Evolutionary conservation across 192 early-diverging fungal species (phyloP), one percentile per base, ranked within the genome.

Genomic region (Podila minutissima): DNA sequence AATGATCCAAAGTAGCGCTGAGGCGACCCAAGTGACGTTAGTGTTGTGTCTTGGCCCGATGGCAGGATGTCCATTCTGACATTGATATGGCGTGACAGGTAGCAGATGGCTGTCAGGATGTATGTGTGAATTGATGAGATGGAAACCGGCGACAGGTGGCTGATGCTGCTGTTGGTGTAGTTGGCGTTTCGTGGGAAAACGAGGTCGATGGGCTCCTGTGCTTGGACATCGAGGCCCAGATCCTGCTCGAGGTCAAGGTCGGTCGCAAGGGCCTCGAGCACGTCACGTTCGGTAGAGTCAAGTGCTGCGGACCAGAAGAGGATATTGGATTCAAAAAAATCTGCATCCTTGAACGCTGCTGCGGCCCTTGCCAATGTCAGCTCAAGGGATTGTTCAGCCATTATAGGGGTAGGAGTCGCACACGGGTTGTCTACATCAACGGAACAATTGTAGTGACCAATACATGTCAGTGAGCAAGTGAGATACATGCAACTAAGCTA

Each of bases 281-380:
- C 10, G 19, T 72, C 70, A 26, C 2, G n/a, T 32, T 33, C 31
- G n/a, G 32, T 22, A 5, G 58, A 46, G 9, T 78, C 69, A 20
- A 78, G 61, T 31, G 50, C 71, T 28, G 77, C 67, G 29, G 77
- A 64, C 77, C 77, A 81, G 37, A 81, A 81, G 46, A 81, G 71
- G 59, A 69, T 38, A 22, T 55, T 38, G 20, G 77, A 64, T 26
- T 81, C 77, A 33, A 81, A 81, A 63, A 81, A 81, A 65, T 81
- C 77, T 2, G 77, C 77, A 49, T 81, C 77, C 60, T 57, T 73
- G 67, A 81, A 81, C 32, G 77, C 70, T 59, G 77, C 77, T 69
- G 77, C 71, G 66, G 71, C 77, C 29, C 71, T 68, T 26, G 70
- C 66, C 6, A 81, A 57, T 1, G 41, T 81, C 61, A 81, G 33